Evolutionary conservation across 148 eudicot genomes (phyloP).

Genomic region (Vaccinium macrocarpon): DNA sequence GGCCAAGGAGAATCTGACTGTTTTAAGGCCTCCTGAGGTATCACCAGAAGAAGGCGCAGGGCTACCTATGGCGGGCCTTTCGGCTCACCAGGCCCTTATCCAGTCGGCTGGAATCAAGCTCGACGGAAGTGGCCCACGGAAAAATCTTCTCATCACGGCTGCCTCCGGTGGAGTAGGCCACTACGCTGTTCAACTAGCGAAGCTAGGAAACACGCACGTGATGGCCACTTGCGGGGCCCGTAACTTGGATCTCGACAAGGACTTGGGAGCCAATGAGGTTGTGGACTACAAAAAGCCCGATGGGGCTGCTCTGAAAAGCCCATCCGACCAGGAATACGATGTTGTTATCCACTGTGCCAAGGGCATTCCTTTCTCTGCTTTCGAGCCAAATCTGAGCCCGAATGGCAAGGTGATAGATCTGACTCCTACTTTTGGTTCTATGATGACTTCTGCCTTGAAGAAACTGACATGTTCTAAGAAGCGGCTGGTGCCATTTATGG

Average conservation of each 20-base stretch:
- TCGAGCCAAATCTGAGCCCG: conserved; percentile 51
- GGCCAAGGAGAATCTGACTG: conserved; percentile 50
- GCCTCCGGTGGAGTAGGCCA: conserved; percentile 85
- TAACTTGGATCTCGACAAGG: conserved; percentile 59
- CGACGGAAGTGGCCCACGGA: conserved; percentile 48
- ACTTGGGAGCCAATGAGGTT: conserved; percentile 77
- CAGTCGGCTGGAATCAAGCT: conserved; percentile 49
- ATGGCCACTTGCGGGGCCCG: conserved; percentile 81
- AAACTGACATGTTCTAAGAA: conserved; percentile 61
- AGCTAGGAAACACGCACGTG: conserved; percentile 74
- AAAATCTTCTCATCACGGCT: conserved; percentile 59
- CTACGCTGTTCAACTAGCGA: conserved; percentile 77
- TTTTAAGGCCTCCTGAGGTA: conserved; percentile 60
- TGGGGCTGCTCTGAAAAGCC: conserved; percentile 66
- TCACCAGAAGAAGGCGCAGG: conserved; percentile 66
- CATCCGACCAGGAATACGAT: conserved; percentile 69
- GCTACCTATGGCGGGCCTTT: conserved; percentile 56
- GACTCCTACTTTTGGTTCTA: conserved; percentile 37
- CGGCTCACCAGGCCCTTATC: conserved; percentile 68
- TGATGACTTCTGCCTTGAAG: conserved; percentile 54
- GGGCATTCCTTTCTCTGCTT: conserved; percentile 61
- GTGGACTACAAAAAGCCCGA: conserved; percentile 76
- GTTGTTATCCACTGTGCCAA: conserved; percentile 58
- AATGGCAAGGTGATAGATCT: conserved; percentile 64
- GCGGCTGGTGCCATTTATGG: conserved; percentile 49